Conservation (phyloP, 2,329 filamentous ascomycete species). For the Monosporascus cannonballus region DNA sequence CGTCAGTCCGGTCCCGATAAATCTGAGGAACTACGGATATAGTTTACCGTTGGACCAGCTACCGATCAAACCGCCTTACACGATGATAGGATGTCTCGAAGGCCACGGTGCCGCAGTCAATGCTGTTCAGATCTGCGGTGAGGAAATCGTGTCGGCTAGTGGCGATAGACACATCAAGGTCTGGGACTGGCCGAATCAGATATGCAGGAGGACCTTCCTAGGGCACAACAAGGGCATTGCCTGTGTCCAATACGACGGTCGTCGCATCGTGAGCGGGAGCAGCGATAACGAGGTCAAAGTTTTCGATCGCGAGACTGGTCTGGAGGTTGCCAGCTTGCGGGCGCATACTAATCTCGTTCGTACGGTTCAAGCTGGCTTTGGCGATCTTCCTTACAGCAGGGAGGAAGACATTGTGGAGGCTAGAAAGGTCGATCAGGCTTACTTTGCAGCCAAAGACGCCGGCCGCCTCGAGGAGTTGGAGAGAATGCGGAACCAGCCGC, state of each 20-base stretch:
- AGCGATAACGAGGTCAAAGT: constrained; percentile 96
- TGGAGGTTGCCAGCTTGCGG: constrained; percentile 82
- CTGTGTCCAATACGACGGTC: constrained; percentile 93
- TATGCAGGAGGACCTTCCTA: constrained; percentile 69
- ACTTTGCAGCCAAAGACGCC: constrained; percentile 54
- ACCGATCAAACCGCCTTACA: constrained; percentile 58
- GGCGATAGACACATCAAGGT: constrained; percentile 91
- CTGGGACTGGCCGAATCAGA: constrained; percentile 81
- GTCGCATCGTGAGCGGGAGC: constrained; percentile 89
- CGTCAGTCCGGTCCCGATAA: constrained; percentile 47
- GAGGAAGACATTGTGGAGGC: constrained; percentile 71
- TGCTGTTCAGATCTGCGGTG: constrained; percentile 81
- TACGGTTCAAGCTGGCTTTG: constrained; percentile 92
- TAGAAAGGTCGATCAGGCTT: constrained; percentile 64
- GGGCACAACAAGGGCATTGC: constrained; percentile 95
- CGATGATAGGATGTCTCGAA: constrained; percentile 70
- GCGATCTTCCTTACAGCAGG: constrained; percentile 74
- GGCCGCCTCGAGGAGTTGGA: constrained; percentile 40
- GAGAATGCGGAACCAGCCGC: constrained; percentile 30
- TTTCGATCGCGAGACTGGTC: constrained; percentile 78
- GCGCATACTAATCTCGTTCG: constrained; percentile 82
- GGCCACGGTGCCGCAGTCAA: constrained; percentile 93
- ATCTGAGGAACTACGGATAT: constrained; percentile 49
- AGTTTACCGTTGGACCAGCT: constrained; percentile 37
- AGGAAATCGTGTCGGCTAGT: constrained; percentile 89